Percentiles rank a stretch among this genome's conserved stretches.
These are phyloP conservation scores for Oldenlandia corymbosa DNA, from an alignment of 257 asterid genomes.

Conservation along the genomic window DNA sequence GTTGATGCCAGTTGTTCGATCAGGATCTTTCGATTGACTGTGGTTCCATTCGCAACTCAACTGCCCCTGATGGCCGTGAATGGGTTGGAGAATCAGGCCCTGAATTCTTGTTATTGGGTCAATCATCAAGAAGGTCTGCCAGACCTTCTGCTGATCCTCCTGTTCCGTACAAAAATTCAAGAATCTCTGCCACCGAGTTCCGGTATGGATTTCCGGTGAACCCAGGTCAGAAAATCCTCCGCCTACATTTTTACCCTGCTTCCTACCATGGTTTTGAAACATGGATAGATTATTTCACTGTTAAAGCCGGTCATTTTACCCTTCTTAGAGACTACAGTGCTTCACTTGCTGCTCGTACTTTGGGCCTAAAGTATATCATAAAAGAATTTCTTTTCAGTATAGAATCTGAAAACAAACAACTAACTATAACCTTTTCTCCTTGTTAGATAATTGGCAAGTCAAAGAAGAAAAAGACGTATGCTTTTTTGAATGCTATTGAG, in stretches of 20 bases:
- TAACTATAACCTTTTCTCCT: conserved; percentile 34
- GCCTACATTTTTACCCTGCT: too few species aligned
- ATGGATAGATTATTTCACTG: conserved; percentile 12
- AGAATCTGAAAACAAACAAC: conserved; percentile 19
- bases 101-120: too few species aligned
- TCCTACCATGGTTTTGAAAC: conserved; percentile 15
- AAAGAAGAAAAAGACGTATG: neutral
- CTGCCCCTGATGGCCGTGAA: too few species aligned
- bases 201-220: conserved; percentile 13
- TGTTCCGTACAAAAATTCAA: conserved; percentile 6
- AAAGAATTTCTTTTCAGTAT: conserved; percentile 43
- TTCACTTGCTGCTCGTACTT: conserved; percentile 12
- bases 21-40: too few species aligned
- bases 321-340: conserved; percentile 15
- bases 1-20: too few species aligned
- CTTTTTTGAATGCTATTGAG: conserved; percentile 17
- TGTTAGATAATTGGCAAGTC: conserved; percentile 3
- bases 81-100: too few species aligned
- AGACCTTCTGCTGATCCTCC: too few species aligned
- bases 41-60: too few species aligned
- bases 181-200: conserved; percentile 12
- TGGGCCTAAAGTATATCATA: conserved; percentile 10
- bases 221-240: conserved; percentile 22
- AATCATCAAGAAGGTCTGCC: too few species aligned
- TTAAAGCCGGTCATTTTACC: conserved; percentile 18